Evolutionary conservation across 2,329 filamentous ascomycete genomes (phyloP).

Genomic region (Aspergillus sp.): DNA sequence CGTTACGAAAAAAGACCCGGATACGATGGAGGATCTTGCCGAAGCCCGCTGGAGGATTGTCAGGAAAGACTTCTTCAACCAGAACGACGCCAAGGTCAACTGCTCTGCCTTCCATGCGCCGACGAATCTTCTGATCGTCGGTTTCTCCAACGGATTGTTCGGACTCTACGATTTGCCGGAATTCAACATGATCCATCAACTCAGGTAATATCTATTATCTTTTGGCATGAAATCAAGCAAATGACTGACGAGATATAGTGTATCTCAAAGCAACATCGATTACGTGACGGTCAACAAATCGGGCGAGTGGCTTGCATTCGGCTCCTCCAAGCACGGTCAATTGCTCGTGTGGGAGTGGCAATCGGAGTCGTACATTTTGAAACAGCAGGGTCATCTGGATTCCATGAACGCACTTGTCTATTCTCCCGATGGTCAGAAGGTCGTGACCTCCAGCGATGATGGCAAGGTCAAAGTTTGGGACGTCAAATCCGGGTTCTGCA

Average conservation of each 20-base stretch:
- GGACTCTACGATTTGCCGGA: constrained; percentile 93
- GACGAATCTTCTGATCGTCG: constrained; percentile 90
- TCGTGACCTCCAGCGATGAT: constrained; percentile 92
- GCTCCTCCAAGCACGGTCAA: constrained; percentile 90
- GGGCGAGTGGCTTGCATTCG: constrained; percentile 96
- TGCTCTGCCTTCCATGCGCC: constrained; percentile 87
- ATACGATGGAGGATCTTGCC: constrained; percentile 60
- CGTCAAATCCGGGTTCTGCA: constrained; percentile 91
- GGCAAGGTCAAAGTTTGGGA: constrained; percentile 99
- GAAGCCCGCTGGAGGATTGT: constrained; percentile 87
- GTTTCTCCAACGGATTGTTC: constrained; percentile 93
- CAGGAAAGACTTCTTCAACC: constrained; percentile 91
- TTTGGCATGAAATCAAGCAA: background rate
- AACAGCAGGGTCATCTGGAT: constrained; percentile 97
- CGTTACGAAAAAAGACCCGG: constrained; percentile 61
- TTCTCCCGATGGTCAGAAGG: constrained; percentile 87
- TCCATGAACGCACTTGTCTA: constrained; percentile 92
- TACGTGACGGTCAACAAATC: constrained; percentile 91
- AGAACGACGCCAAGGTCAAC: constrained; percentile 79
- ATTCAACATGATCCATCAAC: constrained; percentile 90
- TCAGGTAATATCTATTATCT: constrained; percentile 44
- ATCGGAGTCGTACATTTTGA: constrained; percentile 96
- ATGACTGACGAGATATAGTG: constrained; percentile 56
- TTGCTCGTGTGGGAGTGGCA: constrained; percentile 99
- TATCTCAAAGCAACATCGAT: constrained; percentile 96